phyloP scores from a whole-genome alignment of 768 basidiomycete species.

The Amanita fuliginea region DNA sequence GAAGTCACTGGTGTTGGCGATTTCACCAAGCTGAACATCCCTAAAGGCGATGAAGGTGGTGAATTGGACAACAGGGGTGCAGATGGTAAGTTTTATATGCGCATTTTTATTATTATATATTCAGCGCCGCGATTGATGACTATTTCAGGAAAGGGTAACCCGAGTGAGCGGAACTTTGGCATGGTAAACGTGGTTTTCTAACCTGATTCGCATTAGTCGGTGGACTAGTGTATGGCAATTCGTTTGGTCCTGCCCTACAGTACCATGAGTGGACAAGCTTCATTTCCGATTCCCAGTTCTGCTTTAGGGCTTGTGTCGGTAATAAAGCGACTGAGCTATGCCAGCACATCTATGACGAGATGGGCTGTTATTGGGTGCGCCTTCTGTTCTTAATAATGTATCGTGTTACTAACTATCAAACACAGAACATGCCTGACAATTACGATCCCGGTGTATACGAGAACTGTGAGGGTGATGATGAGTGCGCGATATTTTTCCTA shows the following conservation, averaged over 20 bases:
- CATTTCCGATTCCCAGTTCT: slow-evolving; percentile 58
- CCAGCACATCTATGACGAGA: slow-evolving; percentile 71
- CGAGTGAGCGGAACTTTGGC: slow-evolving; percentile 17
- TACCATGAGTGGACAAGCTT: slow-evolving; percentile 84
- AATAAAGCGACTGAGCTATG: slow-evolving; percentile 47
- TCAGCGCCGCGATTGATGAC: background rate
- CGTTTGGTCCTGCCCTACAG: slow-evolving; percentile 37
- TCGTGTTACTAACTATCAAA: slow-evolving; percentile 11
- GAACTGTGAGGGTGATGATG: slow-evolving; percentile 52
- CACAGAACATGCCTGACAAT: slow-evolving; percentile 64
- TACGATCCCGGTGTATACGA: slow-evolving; percentile 53
- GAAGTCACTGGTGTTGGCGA: slow-evolving; percentile 57
- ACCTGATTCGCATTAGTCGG: slow-evolving; percentile 35
- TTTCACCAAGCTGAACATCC: slow-evolving; percentile 56
- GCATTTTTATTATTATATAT: background rate
- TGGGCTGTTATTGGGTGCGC: slow-evolving; percentile 44
- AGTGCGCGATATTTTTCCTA: slow-evolving; percentile 19
- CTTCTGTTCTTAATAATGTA: background rate
- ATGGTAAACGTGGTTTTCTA: slow-evolving; percentile 9
- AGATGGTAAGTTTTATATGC: slow-evolving; percentile 25
- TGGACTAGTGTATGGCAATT: slow-evolving; percentile 58
- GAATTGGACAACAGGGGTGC: slow-evolving; percentile 70
- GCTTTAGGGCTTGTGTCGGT: slow-evolving; percentile 63
- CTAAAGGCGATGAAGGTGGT: slow-evolving; percentile 43
- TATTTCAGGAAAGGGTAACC: slow-evolving; percentile 31